Percentiles rank a stretch among this genome's conserved stretches.
Evolutionary conservation across 1,284 basidiomycete genomes (phyloP).

Genomic region (Quambalaria eucalypti): DNA sequence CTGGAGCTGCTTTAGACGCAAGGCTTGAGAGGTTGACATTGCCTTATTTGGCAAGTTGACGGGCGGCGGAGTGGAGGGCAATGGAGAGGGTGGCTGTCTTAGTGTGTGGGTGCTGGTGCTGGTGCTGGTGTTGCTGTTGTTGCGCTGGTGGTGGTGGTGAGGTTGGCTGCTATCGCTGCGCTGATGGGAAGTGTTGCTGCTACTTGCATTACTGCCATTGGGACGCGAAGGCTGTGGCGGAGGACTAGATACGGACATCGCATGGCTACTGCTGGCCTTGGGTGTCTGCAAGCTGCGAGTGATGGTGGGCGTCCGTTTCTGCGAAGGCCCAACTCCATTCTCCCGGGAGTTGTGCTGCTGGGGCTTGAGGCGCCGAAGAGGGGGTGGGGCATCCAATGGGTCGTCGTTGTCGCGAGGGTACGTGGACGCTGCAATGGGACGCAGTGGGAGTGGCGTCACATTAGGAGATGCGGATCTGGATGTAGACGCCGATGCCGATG

Average conservation of each 20-base stretch:
- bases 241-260: too few relatives aligned
- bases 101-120: background rate
- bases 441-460: background rate
- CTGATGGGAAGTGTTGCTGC: background rate
- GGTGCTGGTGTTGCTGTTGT: background rate
- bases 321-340: background rate
- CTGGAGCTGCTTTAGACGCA: background rate
- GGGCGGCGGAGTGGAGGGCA: background rate
- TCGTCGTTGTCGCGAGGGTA: background rate
- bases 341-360: background rate
- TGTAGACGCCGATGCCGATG: background rate
- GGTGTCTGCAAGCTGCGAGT: background rate
- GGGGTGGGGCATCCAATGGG: background rate
- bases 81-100: background rate
- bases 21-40: background rate
- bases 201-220: too few relatives aligned
- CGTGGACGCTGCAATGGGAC: background rate
- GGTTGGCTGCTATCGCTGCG: background rate
- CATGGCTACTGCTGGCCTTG: background rate
- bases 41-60: background rate
- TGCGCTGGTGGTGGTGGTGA: background rate
- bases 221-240: too few relatives aligned
- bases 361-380: background rate
- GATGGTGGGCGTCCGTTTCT: background rate
- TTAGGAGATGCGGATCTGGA: background rate